Conservation (phyloP, 257 asterid genomes). For the Plectranthus barbatus region DNA sequence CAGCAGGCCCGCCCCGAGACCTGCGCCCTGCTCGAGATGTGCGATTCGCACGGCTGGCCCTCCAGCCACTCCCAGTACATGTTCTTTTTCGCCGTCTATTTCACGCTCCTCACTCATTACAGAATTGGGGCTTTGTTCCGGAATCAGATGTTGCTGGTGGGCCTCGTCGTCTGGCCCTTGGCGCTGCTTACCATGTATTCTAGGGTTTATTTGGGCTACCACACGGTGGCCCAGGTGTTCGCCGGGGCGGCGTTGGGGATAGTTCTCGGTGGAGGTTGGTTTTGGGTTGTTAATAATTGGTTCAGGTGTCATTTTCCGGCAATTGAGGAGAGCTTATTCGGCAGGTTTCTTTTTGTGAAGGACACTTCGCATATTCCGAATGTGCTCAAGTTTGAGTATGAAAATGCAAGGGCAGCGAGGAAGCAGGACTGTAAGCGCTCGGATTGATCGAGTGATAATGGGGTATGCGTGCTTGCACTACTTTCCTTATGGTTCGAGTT, state of each 20-base stretch:
- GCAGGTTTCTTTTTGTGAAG: conserved; percentile 56
- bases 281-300: conserved; percentile 65
- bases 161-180: conserved; percentile 66
- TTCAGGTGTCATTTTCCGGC: conserved; percentile 42
- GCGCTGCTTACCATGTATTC: conserved; percentile 70
- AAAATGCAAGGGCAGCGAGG: conserved; percentile 70
- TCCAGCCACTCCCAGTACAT: conserved; percentile 91
- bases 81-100: conserved; percentile 73
- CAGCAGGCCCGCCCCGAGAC: conserved; percentile 89
- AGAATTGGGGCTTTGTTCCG: conserved; percentile 49
- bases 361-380: conserved; percentile 83
- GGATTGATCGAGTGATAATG: conserved; percentile 28
- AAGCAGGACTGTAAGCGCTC: conserved; percentile 62
- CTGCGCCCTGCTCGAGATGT: conserved; percentile 72
- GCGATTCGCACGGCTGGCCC: conserved; percentile 99
- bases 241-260: conserved; percentile 79
- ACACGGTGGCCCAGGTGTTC: conserved; percentile 75
- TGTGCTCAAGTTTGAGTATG: conserved; percentile 78
- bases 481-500: background rate
- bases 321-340: conserved; percentile 67
- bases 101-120: conserved; percentile 46
- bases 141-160: conserved; percentile 49
- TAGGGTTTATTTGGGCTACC: conserved; percentile 87
- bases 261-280: conserved; percentile 73
- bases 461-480: conserved; percentile 10